Evolutionary conservation across 2,329 filamentous ascomycete genomes (phyloP).

Genomic region (Alternaria ventricosa): DNA sequence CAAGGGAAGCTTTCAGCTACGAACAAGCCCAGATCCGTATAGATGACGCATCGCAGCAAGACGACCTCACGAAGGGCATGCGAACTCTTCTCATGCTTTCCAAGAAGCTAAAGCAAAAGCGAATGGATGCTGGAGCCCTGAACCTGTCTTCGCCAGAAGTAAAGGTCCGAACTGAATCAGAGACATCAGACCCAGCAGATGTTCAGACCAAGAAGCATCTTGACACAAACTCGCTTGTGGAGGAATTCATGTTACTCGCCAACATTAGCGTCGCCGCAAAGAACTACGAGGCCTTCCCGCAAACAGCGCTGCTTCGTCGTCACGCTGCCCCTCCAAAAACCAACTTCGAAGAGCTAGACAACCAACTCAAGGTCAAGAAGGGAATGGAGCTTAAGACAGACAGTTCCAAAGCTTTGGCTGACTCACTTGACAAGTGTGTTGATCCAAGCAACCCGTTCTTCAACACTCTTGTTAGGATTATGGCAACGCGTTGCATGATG

Average conservation of each 20-base stretch:
- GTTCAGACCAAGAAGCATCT: constrained; percentile 94
- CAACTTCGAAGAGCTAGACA: constrained; percentile 93
- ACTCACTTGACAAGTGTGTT: constrained; percentile 84
- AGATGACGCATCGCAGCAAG: constrained; percentile 84
- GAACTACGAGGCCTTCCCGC: constrained; percentile 90
- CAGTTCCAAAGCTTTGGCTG: constrained; percentile 90
- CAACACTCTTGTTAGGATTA: constrained; percentile 96
- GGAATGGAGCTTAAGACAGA: constrained; percentile 81
- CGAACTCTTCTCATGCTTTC: constrained; percentile 85
- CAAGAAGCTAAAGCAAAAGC: constrained; percentile 91
- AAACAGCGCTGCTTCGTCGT: constrained; percentile 90
- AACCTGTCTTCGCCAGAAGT: constrained; percentile 98
- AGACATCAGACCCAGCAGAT: constrained; percentile 94
- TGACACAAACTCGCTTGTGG: constrained; percentile 95
- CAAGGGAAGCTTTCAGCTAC: constrained; percentile 96
- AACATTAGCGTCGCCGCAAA: constrained; percentile 92
- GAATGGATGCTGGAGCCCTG: constrained; percentile 89
- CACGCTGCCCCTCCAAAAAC: constrained; percentile 92
- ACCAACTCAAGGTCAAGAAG: constrained; percentile 88
- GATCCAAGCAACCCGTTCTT: constrained; percentile 89
- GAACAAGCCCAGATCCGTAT: constrained; percentile 94
- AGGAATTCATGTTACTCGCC: constrained; percentile 99
- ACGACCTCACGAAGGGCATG: constrained; percentile 90
- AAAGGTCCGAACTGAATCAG: constrained; percentile 91
- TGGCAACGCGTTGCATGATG: constrained; percentile 99